These are phyloP conservation scores for Fusarium mundagurra DNA, from an alignment of 2,329 filamentous ascomycete genomes.

Conservation along the genomic window DNA sequence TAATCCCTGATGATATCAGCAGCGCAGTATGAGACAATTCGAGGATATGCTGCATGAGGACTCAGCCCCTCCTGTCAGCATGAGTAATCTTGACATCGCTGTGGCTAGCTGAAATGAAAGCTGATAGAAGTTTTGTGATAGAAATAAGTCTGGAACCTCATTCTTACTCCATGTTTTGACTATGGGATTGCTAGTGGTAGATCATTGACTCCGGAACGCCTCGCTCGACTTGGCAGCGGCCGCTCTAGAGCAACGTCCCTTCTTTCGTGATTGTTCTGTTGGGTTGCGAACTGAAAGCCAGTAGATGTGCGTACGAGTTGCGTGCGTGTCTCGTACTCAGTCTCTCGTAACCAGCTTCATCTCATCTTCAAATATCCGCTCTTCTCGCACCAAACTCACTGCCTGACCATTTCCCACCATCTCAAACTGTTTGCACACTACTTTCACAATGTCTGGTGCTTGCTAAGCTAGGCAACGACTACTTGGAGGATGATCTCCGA, in stretches of 20 bases:
- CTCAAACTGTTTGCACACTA: rapidly evolving
- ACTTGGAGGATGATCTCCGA: conserved; percentile 14
- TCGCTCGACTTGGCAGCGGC: background rate
- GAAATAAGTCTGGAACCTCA: background rate
- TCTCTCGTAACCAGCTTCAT: background rate
- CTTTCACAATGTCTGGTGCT: background rate
- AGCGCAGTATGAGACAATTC: background rate
- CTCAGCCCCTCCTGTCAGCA: background rate
- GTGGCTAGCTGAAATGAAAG: background rate
- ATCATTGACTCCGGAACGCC: background rate
- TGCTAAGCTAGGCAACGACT: background rate
- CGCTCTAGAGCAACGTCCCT: background rate
- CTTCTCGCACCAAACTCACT: background rate
- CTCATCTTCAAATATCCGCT: background rate
- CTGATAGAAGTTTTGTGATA: no score
- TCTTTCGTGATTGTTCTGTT: no score
- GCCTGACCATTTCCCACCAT: rapidly evolving
- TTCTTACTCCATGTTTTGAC: background rate
- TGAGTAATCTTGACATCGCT: background rate
- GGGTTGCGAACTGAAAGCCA: rapidly evolving
- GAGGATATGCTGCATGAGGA: background rate
- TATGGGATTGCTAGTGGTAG: background rate
- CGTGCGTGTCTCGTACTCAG: background rate
- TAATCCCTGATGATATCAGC: background rate
- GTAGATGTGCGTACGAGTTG: no score